Base-by-base conservation (phyloP, 805 yeast genomes). In the Kluyveromyces lactis region DNA sequence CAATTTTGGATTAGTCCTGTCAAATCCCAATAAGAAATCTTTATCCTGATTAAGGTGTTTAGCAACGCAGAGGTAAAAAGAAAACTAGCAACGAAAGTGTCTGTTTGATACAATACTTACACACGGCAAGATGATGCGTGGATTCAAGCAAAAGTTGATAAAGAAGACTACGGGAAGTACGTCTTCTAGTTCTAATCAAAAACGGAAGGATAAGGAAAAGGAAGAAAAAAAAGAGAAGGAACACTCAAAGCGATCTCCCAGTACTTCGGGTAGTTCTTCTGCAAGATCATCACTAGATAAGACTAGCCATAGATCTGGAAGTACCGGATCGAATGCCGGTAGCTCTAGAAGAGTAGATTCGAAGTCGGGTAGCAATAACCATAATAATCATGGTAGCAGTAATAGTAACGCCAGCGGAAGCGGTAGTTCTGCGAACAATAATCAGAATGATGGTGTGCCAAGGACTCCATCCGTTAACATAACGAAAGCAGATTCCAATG, bases 121-220 rank as follows among this genome's bases (percentile, higher is more conserved):
- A n/a, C n/a, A n/a, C n/a, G n/a, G n/a, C 60, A 75, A 68, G 52
- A 79, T 79, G 86, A 79, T 79, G 84, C 79, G 77, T 64, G 84
- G 84, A 21, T 78, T 79, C 60, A 79, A 77, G 54, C 82, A 79
- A 54, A 66, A 77, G 48, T 47, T 61, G 45, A 60, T 59, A 30
- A 61, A 60, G 55, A 60, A 60, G 49, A 56, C 66, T 18, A 50
- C 58, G 18, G 62, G 62, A 18, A 48, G 56, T 32, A 58, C 66
- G n/a, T 63, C 68, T 3, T 49, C 60, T 7, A 43, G 53, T 35
- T 63, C 63, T 31, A 62, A 61, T 45, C 52, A 63, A 41, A 66
- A 69, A 48, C 66, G 69, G 43, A 62, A 69, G 46, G 56, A 63
- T 36, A 62, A 60, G 40, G 67, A 64, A 30, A 56, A 55, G 31